Evolutionary conservation across 176 grass and related monocot species (phyloP).

Genomic region (Bonia amplexicaulis): DNA sequence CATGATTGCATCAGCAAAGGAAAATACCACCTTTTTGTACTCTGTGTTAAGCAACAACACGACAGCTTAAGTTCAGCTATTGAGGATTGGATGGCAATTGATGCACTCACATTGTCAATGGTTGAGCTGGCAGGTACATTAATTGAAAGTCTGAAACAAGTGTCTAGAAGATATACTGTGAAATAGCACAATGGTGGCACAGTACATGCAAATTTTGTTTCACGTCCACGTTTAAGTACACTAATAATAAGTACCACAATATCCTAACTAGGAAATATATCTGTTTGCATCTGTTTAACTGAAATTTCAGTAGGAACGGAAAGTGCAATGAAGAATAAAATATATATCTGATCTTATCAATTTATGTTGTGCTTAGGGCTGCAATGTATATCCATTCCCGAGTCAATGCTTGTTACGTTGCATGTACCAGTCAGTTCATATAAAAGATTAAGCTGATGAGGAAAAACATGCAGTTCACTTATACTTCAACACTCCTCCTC

Average conservation of each 20-base stretch:
- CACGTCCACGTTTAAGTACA: not conserved
- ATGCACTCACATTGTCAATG: not conserved
- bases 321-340: not conserved
- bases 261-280: not conserved
- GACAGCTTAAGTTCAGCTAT: not conserved
- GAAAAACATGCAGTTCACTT: too few species aligned
- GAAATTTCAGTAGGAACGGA: not conserved
- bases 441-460: too few species aligned
- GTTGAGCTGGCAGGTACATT: not conserved
- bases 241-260: not conserved
- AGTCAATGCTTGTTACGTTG: not conserved
- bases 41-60: not conserved
- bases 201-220: not conserved
- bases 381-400: not conserved
- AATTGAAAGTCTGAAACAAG: not conserved
- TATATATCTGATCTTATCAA: not conserved
- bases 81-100: not conserved
- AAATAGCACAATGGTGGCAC: not conserved
- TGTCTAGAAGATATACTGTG: not conserved
- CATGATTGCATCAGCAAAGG: not conserved
- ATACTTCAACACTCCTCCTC: too few species aligned
- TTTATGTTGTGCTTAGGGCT: not conserved
- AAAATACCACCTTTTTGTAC: not conserved
- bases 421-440: too few species aligned
- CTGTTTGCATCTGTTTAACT: not conserved